phyloP scores from a whole-genome alignment of 306 rosid genomes.

The Ceratonia siliqua region DNA sequence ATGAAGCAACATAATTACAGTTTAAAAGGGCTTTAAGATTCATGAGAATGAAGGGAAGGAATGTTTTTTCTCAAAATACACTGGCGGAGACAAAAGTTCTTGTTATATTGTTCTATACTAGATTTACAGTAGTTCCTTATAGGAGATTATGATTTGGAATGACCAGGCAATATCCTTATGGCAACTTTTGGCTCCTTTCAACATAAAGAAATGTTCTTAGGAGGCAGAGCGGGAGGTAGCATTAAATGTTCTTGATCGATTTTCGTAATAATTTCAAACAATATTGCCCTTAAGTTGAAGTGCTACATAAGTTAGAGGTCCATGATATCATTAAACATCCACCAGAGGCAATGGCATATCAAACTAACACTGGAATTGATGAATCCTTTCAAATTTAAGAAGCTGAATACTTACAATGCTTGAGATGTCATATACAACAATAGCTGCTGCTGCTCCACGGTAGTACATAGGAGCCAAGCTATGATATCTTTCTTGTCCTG shows the following conservation, averaged over 20 bases:
- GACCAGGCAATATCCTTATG: not conserved
- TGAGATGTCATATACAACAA: conserved; percentile 78
- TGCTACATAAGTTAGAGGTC: not conserved
- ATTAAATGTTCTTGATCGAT: not conserved
- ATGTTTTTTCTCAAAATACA: not conserved
- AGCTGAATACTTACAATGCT: conserved; percentile 50
- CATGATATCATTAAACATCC: too few species aligned
- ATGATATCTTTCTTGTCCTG: conserved; percentile 92
- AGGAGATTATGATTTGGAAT: not conserved
- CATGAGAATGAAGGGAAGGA: not conserved
- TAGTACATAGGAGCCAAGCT: conserved; percentile 96
- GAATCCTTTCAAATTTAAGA: not conserved
- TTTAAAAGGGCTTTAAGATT: not conserved
- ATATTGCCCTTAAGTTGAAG: not conserved
- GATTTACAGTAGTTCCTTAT: too few species aligned
- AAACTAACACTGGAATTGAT: not conserved
- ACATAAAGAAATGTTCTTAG: not conserved
- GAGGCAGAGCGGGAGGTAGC: not conserved
- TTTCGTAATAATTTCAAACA: not conserved
- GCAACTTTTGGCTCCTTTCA: not conserved
- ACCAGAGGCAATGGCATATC: not conserved
- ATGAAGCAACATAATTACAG: not conserved
- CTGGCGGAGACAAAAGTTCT: not conserved
- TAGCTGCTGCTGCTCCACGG: conserved; percentile 92
- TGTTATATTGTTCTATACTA: not conserved